These are phyloP conservation scores for Pachysandra terminalis DNA, from an alignment of 164 flowering plant genomes.

Conservation along the genomic window DNA sequence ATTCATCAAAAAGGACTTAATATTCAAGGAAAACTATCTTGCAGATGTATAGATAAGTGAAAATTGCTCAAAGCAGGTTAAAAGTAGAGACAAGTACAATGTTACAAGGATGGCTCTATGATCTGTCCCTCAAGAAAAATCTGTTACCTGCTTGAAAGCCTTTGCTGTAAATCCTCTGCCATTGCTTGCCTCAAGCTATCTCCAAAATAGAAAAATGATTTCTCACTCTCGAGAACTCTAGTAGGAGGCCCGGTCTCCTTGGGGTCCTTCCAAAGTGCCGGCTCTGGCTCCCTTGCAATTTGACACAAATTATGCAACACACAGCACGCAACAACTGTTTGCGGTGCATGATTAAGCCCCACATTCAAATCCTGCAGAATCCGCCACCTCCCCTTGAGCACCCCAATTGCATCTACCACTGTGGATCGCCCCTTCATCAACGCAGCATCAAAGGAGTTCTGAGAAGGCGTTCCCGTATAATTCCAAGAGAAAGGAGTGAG, in stretches of 20 bases:
- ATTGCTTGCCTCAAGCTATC: constrained; percentile 78
- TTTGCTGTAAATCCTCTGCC: constrained; percentile 78
- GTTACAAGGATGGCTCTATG: neutral
- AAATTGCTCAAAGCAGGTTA: constrained; percentile 4
- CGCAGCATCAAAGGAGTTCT: constrained; percentile 75
- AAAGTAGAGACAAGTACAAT: neutral
- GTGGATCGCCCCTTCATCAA: constrained; percentile 66
- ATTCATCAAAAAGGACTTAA: neutral
- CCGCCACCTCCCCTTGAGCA: constrained; percentile 89
- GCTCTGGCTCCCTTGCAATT: constrained; percentile 94
- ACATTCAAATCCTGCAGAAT: constrained; percentile 89
- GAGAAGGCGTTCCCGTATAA: constrained; percentile 54
- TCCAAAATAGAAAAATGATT: constrained; percentile 60
- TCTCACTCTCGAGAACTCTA: constrained; percentile 71
- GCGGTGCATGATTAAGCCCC: constrained; percentile 83
- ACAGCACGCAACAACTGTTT: constrained; percentile 93
- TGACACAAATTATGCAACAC: constrained; percentile 96
- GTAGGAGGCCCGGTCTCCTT: constrained; percentile 62
- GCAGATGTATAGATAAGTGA: no score
- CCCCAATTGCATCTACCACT: constrained; percentile 80
- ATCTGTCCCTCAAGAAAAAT: neutral
- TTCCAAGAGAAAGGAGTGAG: constrained; percentile 68
- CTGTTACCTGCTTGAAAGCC: constrained; percentile 51
- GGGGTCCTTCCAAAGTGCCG: constrained; percentile 68
- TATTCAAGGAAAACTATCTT: no score